These are phyloP conservation scores for Solanum gandarillasii DNA, from an alignment of 257 asterid genomes.

Conservation along the genomic window DNA sequence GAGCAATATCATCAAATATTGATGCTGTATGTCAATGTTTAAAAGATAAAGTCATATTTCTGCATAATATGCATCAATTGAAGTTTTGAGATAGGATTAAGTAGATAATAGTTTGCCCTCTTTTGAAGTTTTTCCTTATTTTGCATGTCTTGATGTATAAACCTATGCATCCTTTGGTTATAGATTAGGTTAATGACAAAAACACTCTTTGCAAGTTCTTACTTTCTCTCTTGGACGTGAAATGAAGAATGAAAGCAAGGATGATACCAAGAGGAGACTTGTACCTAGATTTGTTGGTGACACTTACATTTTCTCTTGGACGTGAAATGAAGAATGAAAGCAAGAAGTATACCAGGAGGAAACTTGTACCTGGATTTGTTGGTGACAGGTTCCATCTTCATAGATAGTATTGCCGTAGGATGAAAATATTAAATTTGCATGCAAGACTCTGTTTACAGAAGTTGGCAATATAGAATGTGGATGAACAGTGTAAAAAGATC, in stretches of 20 bases:
- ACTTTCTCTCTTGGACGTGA: neutral
- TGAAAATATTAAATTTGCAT: neutral
- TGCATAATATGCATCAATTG: neutral
- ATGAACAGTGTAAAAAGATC: neutral
- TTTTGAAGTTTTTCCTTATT: neutral
- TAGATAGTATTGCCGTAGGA: neutral
- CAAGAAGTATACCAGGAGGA: neutral
- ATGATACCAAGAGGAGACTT: neutral
- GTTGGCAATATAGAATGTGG: neutral
- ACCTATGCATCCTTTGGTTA: neutral
- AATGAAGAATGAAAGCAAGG: neutral
- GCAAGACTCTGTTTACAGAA: neutral
- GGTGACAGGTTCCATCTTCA: neutral
- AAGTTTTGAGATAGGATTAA: neutral
- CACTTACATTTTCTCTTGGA: neutral
- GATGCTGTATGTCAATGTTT: neutral
- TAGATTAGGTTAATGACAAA: neutral
- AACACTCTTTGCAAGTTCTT: neutral
- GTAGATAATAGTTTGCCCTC: neutral
- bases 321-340: neutral
- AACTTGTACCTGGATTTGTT: neutral
- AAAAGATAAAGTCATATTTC: neutral
- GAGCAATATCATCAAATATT: neutral
- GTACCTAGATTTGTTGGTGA: neutral
- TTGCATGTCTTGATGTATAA: neutral